Evolutionary conservation across 208 protist species (phyloP), one percentile per base, ranked within the genome.

Genomic region (Trypanosoma grayi): DNA sequence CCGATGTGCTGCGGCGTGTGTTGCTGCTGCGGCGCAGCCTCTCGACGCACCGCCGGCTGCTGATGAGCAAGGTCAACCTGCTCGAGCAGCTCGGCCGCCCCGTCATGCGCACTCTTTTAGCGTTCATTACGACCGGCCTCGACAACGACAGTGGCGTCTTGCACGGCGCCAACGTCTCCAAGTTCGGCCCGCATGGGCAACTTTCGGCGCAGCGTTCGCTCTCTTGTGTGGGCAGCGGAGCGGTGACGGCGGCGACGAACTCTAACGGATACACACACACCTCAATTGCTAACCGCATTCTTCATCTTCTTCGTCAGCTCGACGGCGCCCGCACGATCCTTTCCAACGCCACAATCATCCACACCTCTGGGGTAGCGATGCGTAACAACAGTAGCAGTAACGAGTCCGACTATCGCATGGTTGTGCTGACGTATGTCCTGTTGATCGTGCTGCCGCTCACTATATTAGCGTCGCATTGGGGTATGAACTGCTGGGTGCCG

Each of bases 401-500:
- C 34, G 22, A 55, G 28, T 59, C 80, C 10, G 83, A 90, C 66
- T 76, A 75, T 27, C 81, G 68, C 45, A 56, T 63, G 52, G 36
- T 90, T n/a, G 54, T 77, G n/a, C 53, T 85, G 20, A 43, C 70
- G 37, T 85, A 77, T 65, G 47, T 87, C 22, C 13, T 73, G 2
- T 33, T 90, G 8, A 60, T 74, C 25, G 58, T 79, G 14, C 31
- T 90, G 5, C 83, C 83, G 3, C 51, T 84, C n/a, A 82, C 61
- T 34, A 68, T 81, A 25, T 41, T 90, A 10, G 80, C 70, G 1
- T 80, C 74, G 20, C 83, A 90, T 2, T 90, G 77, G 71, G 83
- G 77, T 28, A 76, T 90, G 72, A 85, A 90, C 57, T 85, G 74
- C 45, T 34, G 63, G 7, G 77, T 90, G 39, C 83, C 80, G 3